Base-by-base conservation (phyloP, 306 rosid genomes). In the Heteromeles arbutifolia region DNA sequence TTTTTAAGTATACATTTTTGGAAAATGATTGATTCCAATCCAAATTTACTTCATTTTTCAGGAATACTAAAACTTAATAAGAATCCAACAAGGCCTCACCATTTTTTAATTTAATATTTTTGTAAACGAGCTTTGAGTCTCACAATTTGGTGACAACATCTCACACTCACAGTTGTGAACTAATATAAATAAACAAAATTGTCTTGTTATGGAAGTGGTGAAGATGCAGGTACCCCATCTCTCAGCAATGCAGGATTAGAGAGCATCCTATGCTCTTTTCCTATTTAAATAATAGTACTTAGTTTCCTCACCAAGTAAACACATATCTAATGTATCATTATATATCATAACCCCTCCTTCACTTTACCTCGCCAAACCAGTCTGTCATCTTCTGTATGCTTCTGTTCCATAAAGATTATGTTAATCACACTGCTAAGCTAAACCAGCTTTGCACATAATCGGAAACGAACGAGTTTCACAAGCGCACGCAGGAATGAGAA, bases 221-320 rank as follows among this genome's bases (percentile, higher is more conserved):
- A 78, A 44, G 78, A 69, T 70, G 78, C 9, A 37, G 41, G 79
- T 75, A 65, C 77, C 87, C 66, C 48, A 57, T 45, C 24, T 65
- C 43, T 72, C 79, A 72, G 78, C 84, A 79, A 31, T 4, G 45
- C 41, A 21, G 11, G 26, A 74, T 68, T 59, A 73, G 79, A 73
- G 82, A 85, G 91, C 81, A 89, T 89, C 93, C 90, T 66, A 85
- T 83, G 93, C 86, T 31, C 50, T 19, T 61, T 65, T 80, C 71
- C 64, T 71, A 44, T 78, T 32, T 56, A 32, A 21, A 62, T 17
- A 22, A 59, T 48, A 48, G 34, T 65, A 31, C 12, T 10, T 29
- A 54, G 63, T 78, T 78, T 77, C 29, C 69, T 25, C 68, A 15
- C 43, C 74, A 69, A 41, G 57, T 78, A 73, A 73, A 67, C 32